Evolutionary conservation across 1,284 basidiomycete species (phyloP).

Genomic region (Marasmius sp.): DNA sequence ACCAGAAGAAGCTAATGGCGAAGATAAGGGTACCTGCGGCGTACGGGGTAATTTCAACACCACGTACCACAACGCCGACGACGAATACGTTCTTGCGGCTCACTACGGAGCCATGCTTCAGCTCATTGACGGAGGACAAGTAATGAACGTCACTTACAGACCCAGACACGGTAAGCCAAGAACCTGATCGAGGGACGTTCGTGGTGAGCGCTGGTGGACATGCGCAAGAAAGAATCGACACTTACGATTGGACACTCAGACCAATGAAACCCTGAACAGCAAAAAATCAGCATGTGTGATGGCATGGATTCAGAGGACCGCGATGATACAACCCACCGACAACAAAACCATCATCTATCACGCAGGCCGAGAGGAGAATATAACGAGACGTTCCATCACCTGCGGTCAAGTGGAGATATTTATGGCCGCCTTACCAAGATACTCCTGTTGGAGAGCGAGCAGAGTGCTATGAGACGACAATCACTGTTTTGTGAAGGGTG

Average conservation of each 20-base stretch:
- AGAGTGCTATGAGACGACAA: not conserved
- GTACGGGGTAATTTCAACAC: not conserved
- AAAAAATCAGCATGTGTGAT: not conserved
- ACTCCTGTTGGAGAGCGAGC: conserved; percentile 1
- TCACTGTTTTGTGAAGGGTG: not conserved
- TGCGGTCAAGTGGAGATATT: not conserved
- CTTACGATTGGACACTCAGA: conserved; percentile 8
- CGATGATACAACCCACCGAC: conserved; percentile 5
- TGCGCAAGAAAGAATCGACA: not conserved
- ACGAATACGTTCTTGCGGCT: conserved; percentile 6
- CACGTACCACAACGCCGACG: conserved; percentile 4
- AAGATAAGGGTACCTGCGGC: not conserved
- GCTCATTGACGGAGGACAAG: not conserved
- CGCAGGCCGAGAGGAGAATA: not conserved
- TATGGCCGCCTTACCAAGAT: conserved; percentile 5
- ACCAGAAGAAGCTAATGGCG: not conserved
- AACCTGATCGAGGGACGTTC: conserved; percentile 1
- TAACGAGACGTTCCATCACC: not conserved
- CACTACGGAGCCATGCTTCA: not conserved
- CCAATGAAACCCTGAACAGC: conserved; percentile 5
- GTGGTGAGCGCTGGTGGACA: not conserved
- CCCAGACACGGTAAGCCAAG: conserved; percentile 12
- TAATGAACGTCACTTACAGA: not conserved
- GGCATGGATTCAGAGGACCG: not conserved
- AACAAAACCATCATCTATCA: conserved; percentile 11